Evolutionary conservation across 2,329 filamentous ascomycete species (phyloP), one percentile per base, ranked within the genome.

Genomic region (Fusarium sp.): DNA sequence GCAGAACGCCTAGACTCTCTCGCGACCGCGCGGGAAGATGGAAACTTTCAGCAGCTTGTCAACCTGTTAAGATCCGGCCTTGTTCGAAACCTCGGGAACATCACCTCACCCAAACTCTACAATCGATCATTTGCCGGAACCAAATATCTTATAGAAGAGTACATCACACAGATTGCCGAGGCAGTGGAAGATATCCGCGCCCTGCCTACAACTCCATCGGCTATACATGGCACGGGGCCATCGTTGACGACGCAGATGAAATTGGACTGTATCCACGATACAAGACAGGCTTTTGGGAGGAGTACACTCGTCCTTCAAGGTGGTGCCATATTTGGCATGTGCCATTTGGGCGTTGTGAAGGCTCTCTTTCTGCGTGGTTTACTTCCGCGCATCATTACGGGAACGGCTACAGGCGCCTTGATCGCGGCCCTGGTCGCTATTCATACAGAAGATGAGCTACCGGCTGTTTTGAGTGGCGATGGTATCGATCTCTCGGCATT

Each of bases 91-190:
- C 86, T 97, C n/a, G 95, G 94, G 65, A 97, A 97, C 80, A 97
- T 98, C 76, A 94, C 94, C 2, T 89, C 92, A 3, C 90, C 94
- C 5, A 91, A 91, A 71, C 86, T 98, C 2, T 98, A 95, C 84
- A 95, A 95, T 77, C 89, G 92, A 65, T 93, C 94, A 18, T 96
- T 96, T 79, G 92, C 93, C 3, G 95, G 95, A 21, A 97, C 95
- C 2, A 98, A 98, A 81, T 89, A 93, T 60, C 84, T 97, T 53
- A 97, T 98, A 70, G 95, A 97, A 79, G 93, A 97, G 81, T 98
- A 98, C 79, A 92, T 97, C 70, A 91, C 92, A 2, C 91, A 96
- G 79, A 92, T 97, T 40, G 93, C 93, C n/a, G 89, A 93, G 66
- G 92, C 94, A 4, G 90, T 97, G 60, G 89, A 93, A 69, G 92